Percentiles rank a stretch among this genome's conserved stretches.
Conservation (phyloP, 306 rosid species). For the Vigna unguiculata region DNA sequence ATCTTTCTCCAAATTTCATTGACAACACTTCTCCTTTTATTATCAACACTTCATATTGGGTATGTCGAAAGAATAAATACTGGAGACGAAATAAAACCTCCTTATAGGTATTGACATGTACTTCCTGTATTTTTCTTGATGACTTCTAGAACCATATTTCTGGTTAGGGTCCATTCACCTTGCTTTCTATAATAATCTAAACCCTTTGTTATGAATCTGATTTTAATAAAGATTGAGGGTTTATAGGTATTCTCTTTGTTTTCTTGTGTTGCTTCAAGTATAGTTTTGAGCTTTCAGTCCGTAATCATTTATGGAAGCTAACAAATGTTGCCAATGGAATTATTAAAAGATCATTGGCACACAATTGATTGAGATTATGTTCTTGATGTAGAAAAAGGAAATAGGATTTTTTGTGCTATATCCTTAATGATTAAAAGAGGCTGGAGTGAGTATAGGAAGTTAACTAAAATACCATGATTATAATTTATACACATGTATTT, state of each 20-base stretch:
- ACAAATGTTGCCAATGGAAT: slow-evolving; percentile 15
- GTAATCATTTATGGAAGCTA: slow-evolving; percentile 12
- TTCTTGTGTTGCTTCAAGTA: slow-evolving; percentile 18
- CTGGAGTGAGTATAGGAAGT: slow-evolving; percentile 35
- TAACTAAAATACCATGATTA: slow-evolving; percentile 16
- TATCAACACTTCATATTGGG: slow-evolving; percentile 10
- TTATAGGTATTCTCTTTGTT: slow-evolving; percentile 25
- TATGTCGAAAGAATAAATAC: neutral
- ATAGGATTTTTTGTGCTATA: slow-evolving; percentile 28
- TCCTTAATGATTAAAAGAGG: slow-evolving; percentile 32
- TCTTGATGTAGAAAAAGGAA: slow-evolving; percentile 30
- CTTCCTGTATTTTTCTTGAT: slow-evolving; percentile 2
- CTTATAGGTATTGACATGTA: neutral
- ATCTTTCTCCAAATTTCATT: slow-evolving; percentile 7
- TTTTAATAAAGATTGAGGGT: slow-evolving; percentile 22
- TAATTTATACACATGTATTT: slow-evolving; percentile 28
- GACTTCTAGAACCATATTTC: neutral
- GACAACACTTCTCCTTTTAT: slow-evolving; percentile 17
- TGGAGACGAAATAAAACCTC: neutral
- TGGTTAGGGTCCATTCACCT: neutral
- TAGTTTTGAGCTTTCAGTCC: slow-evolving; percentile 26
- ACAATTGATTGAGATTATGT: slow-evolving; percentile 1
- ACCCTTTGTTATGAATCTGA: slow-evolving; percentile 14
- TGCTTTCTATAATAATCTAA: slow-evolving; percentile 15
- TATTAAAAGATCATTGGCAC: slow-evolving; percentile 22